Base-by-base conservation (phyloP, 768 basidiomycete species). In the Hygrophoropsis aurantiaca region DNA sequence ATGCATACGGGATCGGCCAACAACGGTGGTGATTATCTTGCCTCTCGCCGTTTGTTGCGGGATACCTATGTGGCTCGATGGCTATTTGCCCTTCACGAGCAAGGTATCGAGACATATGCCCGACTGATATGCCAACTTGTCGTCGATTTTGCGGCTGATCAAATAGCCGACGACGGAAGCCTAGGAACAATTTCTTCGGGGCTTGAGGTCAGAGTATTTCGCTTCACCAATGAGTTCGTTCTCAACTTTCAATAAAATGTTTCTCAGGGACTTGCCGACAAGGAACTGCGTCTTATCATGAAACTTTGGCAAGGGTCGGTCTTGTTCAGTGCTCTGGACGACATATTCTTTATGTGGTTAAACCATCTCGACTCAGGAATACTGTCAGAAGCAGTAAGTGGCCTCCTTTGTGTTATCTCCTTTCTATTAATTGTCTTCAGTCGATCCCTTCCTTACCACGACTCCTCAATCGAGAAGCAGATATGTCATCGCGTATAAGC, bases 21-120 rank as follows among this genome's bases (percentile, higher is more conserved):
- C 45, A 85, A 81, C 59, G 85, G 88, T 0, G 80, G 85, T 16
- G 82, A 87, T 51, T 92, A 90, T 60, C 70, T 88, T 37, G 75
- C 79, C 13, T 72, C 77, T 20, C 71, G 89, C 32, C 73, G 78
- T 32, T 64, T 70, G 2, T 64, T 92, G 18, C 63, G 82, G 42
- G 56, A 63, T 16, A 74, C 70, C 52, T 89, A 87, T 58, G 84
- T 75, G 11, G 59, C 72, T 15, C 78, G 76, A 18, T 93, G 90
- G 90, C 68, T 92, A 36, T 67, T 74, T 23, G 81, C 84, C 30
- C 64, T 91, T 20, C 85, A 89, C 60, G 72, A 83, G 40, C 78
- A 79, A 44, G 81, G 86, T 56, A 54, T 76, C 16, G 63, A 61
- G 1, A 59, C 71, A 7, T 92, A 87, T 58, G 71, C 74, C 9